Evolutionary conservation across 2,329 filamentous ascomycete species (phyloP), one percentile per base, ranked within the genome.

Genomic region (Xylariomycetidae sp.): DNA sequence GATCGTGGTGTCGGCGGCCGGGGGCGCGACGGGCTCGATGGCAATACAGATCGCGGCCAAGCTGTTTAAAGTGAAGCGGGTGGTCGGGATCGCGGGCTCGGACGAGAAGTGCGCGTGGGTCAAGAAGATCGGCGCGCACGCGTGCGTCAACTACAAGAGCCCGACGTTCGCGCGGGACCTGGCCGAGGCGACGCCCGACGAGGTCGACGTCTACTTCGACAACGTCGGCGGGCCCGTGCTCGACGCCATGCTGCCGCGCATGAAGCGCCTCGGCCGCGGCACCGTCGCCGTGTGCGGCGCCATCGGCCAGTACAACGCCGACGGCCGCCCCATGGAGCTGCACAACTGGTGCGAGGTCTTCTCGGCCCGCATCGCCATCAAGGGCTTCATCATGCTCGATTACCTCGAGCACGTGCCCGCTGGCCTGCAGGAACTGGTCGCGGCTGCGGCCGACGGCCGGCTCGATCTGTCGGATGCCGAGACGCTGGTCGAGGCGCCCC

Each of bases 141-240:
- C 64, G 6, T 74, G 70, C 45, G 43, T 78, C 36, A 72, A 77
- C 57, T 77, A 77, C 54, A 72, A 73, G 47, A 56, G 57, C 6
- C 37, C 59, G 1, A 55, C 56, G 3, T 77, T 74, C 44, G 56
- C 58, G 26, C 46, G 65, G 33, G 62, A 74, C 16, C 56, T 77
- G 2, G 53, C 54, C 37, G 58, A 59, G 8, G 69, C 61, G 4
- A 72, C 70, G 1, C 60, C 64, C 3, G 61, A 62, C n/a, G 69
- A 63, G 44, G 70, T 71, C 2, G 67, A 75, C 11, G 57, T 73
- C 6, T 72, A 67, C 45, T 70, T 66, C 35, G 69, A 72, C 46
- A 72, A 72, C 39, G 66, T 71, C 3, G 69, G 69, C 6, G 69
- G 67, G 4, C 51, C 58, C 19, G 65, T 71, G 23, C 53, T 72